Percentiles rank a stretch among this genome's conserved stretches.
Evolutionary conservation across 2,329 filamentous ascomycete genomes (phyloP).

Genomic region (Fusarium albidum): DNA sequence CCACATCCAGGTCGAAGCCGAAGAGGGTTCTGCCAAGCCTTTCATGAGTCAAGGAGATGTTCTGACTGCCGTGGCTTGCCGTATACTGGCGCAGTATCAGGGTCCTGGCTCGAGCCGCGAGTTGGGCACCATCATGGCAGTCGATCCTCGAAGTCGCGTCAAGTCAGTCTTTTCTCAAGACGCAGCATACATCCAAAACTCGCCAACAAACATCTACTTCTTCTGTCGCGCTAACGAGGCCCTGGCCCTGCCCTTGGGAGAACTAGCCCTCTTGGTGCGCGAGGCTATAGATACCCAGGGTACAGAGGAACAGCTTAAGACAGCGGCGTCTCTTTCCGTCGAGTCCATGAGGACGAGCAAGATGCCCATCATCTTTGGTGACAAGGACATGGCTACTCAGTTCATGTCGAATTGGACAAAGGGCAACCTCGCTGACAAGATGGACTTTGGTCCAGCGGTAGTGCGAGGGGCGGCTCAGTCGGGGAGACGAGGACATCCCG

Average conservation of each 20-base stretch:
- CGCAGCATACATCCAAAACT: slow-evolving; percentile 19
- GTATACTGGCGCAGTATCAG: slow-evolving; percentile 10
- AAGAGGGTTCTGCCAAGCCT: fast-evolving
- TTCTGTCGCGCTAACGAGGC: slow-evolving; percentile 4
- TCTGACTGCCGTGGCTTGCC: slow-evolving; percentile 10
- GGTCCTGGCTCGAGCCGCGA: neutral
- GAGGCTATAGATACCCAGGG: slow-evolving; percentile 19
- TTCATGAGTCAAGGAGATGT: slow-evolving; percentile 18
- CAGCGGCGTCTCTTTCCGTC: slow-evolving; percentile 1
- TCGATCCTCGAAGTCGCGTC: slow-evolving; percentile 18
- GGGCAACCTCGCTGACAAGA: slow-evolving; percentile 14
- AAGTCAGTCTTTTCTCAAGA: slow-evolving; percentile 7
- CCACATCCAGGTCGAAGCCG: neutral
- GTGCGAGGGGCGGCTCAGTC: neutral
- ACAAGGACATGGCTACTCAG: slow-evolving; percentile 18
- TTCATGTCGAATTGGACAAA: slow-evolving; percentile 34
- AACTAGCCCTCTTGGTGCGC: slow-evolving; percentile 22
- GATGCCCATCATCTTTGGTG: slow-evolving; percentile 17
- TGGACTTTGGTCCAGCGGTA: slow-evolving; percentile 26
- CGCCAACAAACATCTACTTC: slow-evolving; percentile 13
- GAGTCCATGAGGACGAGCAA: slow-evolving; percentile 20
- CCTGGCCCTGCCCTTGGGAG: slow-evolving; percentile 10
- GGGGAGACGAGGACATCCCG: slow-evolving; percentile 12
- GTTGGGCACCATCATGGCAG: slow-evolving; percentile 14
- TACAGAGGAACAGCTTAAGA: slow-evolving; percentile 31